phyloP scores from a whole-genome alignment of 2,329 filamentous ascomycete species.

The Colletotrichum godetiae region DNA sequence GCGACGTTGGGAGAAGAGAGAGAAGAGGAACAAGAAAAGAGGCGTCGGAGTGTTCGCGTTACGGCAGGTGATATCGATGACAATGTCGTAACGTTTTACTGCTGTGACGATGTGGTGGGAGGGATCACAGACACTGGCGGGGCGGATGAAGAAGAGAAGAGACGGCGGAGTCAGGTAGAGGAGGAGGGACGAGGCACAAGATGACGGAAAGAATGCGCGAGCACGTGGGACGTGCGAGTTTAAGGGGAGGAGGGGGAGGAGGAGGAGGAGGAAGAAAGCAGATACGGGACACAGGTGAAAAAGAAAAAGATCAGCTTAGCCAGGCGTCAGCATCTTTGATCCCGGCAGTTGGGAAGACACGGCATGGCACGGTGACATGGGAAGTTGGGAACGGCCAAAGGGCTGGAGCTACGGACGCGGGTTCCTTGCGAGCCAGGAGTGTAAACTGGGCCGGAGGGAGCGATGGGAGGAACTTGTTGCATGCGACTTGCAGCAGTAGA shows the following conservation, averaged over 20 bases:
- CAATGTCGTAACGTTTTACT: neutral
- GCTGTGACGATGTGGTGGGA: neutral
- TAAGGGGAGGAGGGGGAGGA: constrained; percentile 8
- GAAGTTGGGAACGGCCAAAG: neutral
- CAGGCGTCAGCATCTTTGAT: neutral
- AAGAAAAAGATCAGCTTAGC: constrained; percentile 16
- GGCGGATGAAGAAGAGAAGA: neutral
- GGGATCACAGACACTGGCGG: neutral
- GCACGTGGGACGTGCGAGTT: constrained; percentile 32
- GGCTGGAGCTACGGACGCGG: neutral
- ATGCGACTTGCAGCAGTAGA: neutral
- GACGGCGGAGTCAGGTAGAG: neutral
- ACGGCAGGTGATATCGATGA: neutral
- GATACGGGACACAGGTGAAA: neutral
- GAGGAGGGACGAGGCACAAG: neutral
- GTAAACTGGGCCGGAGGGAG: neutral
- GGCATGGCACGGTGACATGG: neutral
- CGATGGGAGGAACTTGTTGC: neutral
- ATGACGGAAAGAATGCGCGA: neutral
- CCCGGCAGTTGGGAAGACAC: constrained; percentile 6
- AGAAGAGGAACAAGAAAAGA: neutral
- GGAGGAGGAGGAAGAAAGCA: neutral
- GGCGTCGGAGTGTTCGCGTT: neutral
- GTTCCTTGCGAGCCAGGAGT: neutral
- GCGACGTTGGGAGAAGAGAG: neutral